phyloP scores from a whole-genome alignment of 257 asterid species.

The Jasminum sambac region DNA sequence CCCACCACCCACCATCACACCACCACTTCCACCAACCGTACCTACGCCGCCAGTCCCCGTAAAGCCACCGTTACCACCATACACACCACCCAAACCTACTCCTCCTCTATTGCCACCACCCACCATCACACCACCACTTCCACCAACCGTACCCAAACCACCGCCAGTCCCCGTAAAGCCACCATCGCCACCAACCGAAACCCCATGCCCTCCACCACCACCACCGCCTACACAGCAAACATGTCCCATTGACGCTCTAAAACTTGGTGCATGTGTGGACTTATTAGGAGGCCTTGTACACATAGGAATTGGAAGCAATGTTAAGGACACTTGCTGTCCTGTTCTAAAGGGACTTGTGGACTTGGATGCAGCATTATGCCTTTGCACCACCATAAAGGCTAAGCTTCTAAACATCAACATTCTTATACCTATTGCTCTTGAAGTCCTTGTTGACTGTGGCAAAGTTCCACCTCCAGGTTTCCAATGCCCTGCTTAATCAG shows the following conservation, averaged over 20 bases:
- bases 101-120: conserved; percentile 22
- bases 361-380: conserved; percentile 63
- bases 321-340: conserved; percentile 51
- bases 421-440: conserved; percentile 61
- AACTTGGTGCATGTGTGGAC: conserved; percentile 46
- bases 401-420: conserved; percentile 58
- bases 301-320: conserved; percentile 51
- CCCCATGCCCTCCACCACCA: conserved; percentile 20
- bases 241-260: conserved; percentile 62
- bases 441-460: conserved; percentile 62
- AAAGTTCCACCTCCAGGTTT: conserved; percentile 61
- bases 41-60: conserved; percentile 10
- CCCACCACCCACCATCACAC: conserved; percentile 9
- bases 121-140: conserved; percentile 14
- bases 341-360: conserved; percentile 38
- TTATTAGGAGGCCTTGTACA: conserved; percentile 52
- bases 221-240: conserved; percentile 31
- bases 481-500: conserved; percentile 47
- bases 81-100: conserved; percentile 2
- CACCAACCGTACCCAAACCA: background rate
- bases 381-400: conserved; percentile 65
- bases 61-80: conserved; percentile 6
- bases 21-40: conserved; percentile 2
- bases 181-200: conserved; percentile 25
- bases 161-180: conserved; percentile 20